A percentile compares a stretch with the other conserved stretches of the same genome.
phyloP scores from a whole-genome alignment of 2,329 filamentous ascomycete genomes.

The Verticillium alfalfae region DNA sequence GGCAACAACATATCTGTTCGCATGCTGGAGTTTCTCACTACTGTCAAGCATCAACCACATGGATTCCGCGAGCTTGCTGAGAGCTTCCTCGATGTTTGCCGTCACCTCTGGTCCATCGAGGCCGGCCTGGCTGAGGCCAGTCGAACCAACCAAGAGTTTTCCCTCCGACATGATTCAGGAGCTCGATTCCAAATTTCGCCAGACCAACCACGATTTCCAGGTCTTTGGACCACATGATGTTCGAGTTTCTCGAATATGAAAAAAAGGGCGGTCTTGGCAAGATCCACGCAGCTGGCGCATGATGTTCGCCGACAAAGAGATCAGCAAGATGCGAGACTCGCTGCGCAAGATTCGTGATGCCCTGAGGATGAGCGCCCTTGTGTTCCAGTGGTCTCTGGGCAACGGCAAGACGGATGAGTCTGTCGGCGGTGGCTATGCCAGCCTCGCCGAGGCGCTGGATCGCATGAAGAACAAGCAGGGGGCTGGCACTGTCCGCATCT shows the following conservation, averaged over 20 bases:
- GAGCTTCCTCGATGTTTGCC: conserved; percentile 62
- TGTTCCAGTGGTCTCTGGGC: conserved; percentile 62
- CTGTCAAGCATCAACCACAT: conserved; percentile 45
- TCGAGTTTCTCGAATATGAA: conserved; percentile 56
- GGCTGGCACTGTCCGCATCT: conserved; percentile 15
- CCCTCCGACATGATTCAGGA: conserved; percentile 58
- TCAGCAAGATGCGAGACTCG: conserved; percentile 53
- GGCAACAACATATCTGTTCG: conserved; percentile 61
- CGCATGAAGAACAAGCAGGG: conserved; percentile 29
- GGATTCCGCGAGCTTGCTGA: conserved; percentile 56
- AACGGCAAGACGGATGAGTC: conserved; percentile 52
- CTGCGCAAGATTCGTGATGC: conserved; percentile 55
- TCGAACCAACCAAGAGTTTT: conserved; percentile 47
- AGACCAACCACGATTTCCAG: conserved; percentile 56
- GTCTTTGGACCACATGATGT: conserved; percentile 58
- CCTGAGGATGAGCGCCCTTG: conserved; percentile 56
- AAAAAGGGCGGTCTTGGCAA: conserved; percentile 55
- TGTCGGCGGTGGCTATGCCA: conserved; percentile 62
- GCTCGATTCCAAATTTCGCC: conserved; percentile 58
- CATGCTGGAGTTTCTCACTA: conserved; percentile 58
- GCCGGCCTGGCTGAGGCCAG: conserved; percentile 53
- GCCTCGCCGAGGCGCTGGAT: conserved; percentile 59
- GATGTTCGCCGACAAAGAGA: conserved; percentile 57
- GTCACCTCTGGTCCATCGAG: conserved; percentile 64
- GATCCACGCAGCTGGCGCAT: conserved; percentile 57